phyloP scores from a whole-genome alignment of 495 filamentous ascomycete species.

The Penicillium atrosanguineum region DNA sequence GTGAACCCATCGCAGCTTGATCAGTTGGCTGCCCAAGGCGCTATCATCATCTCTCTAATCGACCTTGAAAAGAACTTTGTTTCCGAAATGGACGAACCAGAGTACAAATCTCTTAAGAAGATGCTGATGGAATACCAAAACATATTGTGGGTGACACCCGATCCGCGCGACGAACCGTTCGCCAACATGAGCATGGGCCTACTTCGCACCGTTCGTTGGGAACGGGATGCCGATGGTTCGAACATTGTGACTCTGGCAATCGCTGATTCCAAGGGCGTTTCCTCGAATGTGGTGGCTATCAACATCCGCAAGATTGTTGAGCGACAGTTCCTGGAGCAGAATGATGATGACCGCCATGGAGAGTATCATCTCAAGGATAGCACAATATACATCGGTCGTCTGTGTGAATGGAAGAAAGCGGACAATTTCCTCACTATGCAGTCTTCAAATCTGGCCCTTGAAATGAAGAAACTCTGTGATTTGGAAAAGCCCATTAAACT shows the following conservation, averaged over 20 bases:
- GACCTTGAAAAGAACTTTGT: slow-evolving; percentile 16
- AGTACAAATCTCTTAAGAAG: slow-evolving; percentile 9
- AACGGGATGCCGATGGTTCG: slow-evolving; percentile 24
- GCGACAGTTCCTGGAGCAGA: slow-evolving; percentile 18
- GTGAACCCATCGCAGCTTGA: slow-evolving; percentile 3
- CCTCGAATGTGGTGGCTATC: not conserved
- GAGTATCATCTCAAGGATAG: slow-evolving; percentile 23
- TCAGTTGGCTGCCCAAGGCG: not conserved
- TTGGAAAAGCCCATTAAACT: slow-evolving; percentile 10
- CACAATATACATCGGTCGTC: slow-evolving; percentile 28
- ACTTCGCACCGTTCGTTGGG: slow-evolving; percentile 27
- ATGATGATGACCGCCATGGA: slow-evolving; percentile 16
- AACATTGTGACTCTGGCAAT: slow-evolving; percentile 23
- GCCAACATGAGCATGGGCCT: slow-evolving; percentile 22
- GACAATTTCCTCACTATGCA: slow-evolving; percentile 19
- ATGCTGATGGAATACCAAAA: slow-evolving; percentile 26
- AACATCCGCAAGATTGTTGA: slow-evolving; percentile 14
- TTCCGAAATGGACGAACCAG: not conserved
- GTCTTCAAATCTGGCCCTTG: slow-evolving; percentile 2
- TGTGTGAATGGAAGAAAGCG: slow-evolving; percentile 17
- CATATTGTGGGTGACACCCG: slow-evolving; percentile 39
- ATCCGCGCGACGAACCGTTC: not conserved
- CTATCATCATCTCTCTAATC: slow-evolving; percentile 14
- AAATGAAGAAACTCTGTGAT: slow-evolving; percentile 6
- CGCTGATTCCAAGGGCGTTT: not conserved